phyloP scores from a whole-genome alignment of 2,329 filamentous ascomycete genomes.

The Chaetomiaceae sp. region DNA sequence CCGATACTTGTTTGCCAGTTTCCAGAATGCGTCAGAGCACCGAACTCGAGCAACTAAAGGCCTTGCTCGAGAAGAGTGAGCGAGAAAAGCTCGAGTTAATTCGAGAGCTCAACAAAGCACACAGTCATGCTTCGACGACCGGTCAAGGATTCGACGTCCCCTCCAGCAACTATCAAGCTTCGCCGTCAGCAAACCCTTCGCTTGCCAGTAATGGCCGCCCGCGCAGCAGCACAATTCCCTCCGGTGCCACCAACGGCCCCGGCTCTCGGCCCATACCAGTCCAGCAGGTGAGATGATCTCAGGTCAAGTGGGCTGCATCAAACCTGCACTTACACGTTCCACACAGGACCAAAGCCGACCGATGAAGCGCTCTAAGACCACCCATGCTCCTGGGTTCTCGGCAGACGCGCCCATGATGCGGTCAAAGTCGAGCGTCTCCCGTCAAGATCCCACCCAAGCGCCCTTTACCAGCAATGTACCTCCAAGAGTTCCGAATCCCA shows the following conservation, averaged over 20 bases:
- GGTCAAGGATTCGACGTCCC: slow-evolving; percentile 13
- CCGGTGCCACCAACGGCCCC: slow-evolving; percentile 13
- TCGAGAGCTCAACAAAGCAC: slow-evolving; percentile 15
- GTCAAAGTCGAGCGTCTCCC: slow-evolving; percentile 33
- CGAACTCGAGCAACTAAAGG: slow-evolving; percentile 14
- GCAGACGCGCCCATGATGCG: slow-evolving; percentile 39
- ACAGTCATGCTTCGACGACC: too few relatives aligned
- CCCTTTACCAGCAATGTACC: slow-evolving; percentile 33
- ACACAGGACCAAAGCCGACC: too few relatives aligned
- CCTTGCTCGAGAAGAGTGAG: slow-evolving; percentile 13
- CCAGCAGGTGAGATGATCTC: slow-evolving; percentile 21
- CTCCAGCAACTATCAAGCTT: slow-evolving; percentile 26
- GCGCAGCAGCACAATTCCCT: slow-evolving; percentile 28
- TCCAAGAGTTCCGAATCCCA: slow-evolving; percentile 10
- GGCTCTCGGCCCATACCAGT: slow-evolving; percentile 2
- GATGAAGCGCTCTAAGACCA: slow-evolving; percentile 29
- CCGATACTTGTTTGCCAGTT: background rate
- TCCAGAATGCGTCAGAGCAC: background rate
- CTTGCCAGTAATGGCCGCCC: slow-evolving; percentile 25
- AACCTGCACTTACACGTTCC: too few relatives aligned
- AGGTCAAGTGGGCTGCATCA: too few relatives aligned
- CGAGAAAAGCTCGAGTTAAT: slow-evolving; percentile 14
- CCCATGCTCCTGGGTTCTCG: slow-evolving; percentile 29
- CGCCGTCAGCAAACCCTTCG: slow-evolving; percentile 18
- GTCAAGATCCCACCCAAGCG: slow-evolving; percentile 34